Conservation (phyloP, 495 filamentous ascomycete species). For the Lichenothelia convexa region DNA sequence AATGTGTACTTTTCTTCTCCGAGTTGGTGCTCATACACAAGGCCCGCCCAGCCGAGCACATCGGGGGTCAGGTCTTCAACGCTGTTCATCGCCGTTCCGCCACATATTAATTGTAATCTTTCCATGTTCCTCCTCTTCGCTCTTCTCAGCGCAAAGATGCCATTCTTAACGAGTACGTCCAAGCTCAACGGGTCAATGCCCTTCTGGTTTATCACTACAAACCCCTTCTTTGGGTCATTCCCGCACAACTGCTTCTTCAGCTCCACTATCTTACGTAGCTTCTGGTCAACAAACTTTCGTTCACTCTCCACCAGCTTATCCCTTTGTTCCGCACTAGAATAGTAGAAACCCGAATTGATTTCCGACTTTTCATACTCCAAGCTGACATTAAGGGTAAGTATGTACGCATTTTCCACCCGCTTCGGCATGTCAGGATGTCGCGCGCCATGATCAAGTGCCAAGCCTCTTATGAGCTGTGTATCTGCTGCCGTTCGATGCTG, state of each 20-base stretch:
- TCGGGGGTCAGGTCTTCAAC: constrained; percentile 84
- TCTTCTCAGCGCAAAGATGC: constrained; percentile 80
- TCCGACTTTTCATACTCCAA: constrained; percentile 98
- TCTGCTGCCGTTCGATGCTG: constrained; percentile 92
- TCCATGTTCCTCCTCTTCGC: constrained; percentile 99
- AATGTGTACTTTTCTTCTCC: constrained; percentile 99
- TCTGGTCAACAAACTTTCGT: constrained; percentile 86
- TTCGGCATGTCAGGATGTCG: constrained; percentile 98
- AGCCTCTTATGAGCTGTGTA: constrained; percentile 82
- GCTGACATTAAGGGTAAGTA: constrained; percentile 89
- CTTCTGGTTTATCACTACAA: constrained; percentile 98
- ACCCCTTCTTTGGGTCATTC: constrained; percentile 81
- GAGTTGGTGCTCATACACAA: constrained; percentile 92
- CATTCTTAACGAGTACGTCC: constrained; percentile 93
- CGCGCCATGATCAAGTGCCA: constrained; percentile 89
- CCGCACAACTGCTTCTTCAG: constrained; percentile 97
- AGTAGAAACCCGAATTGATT: constrained; percentile 98
- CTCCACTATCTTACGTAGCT: constrained; percentile 93
- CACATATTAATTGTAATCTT: constrained; percentile 82
- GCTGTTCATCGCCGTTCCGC: constrained; percentile 81
- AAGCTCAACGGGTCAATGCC: constrained; percentile 92
- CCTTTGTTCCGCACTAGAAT: constrained; percentile 86
- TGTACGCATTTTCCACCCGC: constrained; percentile 83
- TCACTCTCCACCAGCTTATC: constrained; percentile 97
- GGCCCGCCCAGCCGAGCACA: constrained; percentile 85